Percentiles rank a stretch among this genome's conserved stretches.
Conservation (phyloP, 768 basidiomycete genomes). For the Mycena galopus region DNA sequence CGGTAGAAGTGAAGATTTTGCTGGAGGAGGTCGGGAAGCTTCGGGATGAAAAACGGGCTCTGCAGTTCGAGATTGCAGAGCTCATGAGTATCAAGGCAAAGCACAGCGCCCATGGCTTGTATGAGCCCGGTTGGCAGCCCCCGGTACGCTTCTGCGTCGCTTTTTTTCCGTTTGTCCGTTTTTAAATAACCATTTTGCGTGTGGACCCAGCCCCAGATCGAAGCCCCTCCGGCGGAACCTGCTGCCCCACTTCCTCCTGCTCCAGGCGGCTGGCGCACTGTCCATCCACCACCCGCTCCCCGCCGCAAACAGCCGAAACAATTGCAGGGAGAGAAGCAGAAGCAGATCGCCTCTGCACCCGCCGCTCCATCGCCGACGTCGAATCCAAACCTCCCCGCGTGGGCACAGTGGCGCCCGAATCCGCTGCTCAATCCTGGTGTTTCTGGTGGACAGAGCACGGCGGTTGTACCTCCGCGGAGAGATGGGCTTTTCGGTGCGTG, state of each 20-base stretch:
- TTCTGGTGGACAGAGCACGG: not conserved
- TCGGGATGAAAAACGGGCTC: not conserved
- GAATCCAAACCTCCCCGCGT: not conserved
- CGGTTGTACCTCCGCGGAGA: not conserved
- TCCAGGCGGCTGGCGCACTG: not conserved
- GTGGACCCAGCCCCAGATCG: not conserved
- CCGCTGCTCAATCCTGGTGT: not conserved
- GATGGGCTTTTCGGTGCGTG: not conserved
- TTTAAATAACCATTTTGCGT: not conserved
- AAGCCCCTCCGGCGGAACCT: not conserved
- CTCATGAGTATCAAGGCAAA: not conserved
- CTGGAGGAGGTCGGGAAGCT: not conserved
- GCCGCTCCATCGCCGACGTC: not conserved
- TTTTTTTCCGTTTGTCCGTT: not conserved
- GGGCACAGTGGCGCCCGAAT: not conserved
- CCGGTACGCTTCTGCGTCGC: not conserved
- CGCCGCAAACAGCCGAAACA: not conserved
- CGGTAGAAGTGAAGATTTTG: not conserved
- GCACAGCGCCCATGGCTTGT: not conserved
- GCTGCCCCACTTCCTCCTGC: not conserved
- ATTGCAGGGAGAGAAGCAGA: not conserved
- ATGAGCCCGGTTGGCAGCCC: not conserved
- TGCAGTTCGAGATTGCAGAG: not conserved
- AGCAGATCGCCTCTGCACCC: not conserved
- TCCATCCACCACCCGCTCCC: not conserved